Evolutionary conservation across 805 yeast species (phyloP).

Genomic region (Suhomyces sp.): DNA sequence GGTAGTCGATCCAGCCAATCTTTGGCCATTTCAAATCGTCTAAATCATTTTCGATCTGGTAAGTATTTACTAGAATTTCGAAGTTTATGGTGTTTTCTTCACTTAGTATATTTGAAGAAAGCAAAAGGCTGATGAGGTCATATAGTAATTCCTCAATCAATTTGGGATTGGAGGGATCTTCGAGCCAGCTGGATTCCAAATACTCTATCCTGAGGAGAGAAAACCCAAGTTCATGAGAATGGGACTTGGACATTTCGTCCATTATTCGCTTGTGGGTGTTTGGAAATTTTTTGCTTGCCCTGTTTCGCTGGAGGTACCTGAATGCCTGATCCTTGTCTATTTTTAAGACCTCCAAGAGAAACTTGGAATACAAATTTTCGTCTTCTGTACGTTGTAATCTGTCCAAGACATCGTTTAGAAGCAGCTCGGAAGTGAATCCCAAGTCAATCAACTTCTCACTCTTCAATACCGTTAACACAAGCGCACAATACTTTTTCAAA

Average conservation of each 20-base stretch:
- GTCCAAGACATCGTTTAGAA: slow-evolving; percentile 5
- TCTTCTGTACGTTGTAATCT: slow-evolving; percentile 18
- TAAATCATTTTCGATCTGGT: slow-evolving; percentile 27
- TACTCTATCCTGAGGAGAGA: slow-evolving; percentile 33
- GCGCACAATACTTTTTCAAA: slow-evolving; percentile 6
- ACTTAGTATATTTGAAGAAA: slow-evolving; percentile 10
- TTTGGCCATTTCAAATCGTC: slow-evolving; percentile 34
- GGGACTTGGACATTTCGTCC: slow-evolving; percentile 24
- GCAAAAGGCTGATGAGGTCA: slow-evolving; percentile 23
- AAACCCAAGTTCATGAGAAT: slow-evolving; percentile 21
- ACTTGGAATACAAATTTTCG: slow-evolving; percentile 26
- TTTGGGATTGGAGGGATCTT: slow-evolving; percentile 10
- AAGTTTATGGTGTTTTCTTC: slow-evolving; percentile 23
- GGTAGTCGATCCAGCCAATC: slow-evolving; percentile 36
- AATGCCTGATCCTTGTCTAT: slow-evolving; percentile 27
- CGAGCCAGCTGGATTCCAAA: slow-evolving; percentile 28
- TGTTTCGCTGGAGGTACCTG: slow-evolving; percentile 29
- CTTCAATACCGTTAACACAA: slow-evolving; percentile 2
- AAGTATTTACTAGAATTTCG: slow-evolving; percentile 25
- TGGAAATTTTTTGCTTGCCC: slow-evolving; percentile 19
- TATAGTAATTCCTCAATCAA: slow-evolving; percentile 22
- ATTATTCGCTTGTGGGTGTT: slow-evolving; percentile 30
- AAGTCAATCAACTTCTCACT: not conserved
- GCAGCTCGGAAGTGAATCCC: slow-evolving; percentile 1
- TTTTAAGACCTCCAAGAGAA: slow-evolving; percentile 31